A percentile compares a stretch with the other conserved stretches of the same genome.
Evolutionary conservation across 2,329 filamentous ascomycete genomes (phyloP).

Genomic region (Albifimbria verrucaria): DNA sequence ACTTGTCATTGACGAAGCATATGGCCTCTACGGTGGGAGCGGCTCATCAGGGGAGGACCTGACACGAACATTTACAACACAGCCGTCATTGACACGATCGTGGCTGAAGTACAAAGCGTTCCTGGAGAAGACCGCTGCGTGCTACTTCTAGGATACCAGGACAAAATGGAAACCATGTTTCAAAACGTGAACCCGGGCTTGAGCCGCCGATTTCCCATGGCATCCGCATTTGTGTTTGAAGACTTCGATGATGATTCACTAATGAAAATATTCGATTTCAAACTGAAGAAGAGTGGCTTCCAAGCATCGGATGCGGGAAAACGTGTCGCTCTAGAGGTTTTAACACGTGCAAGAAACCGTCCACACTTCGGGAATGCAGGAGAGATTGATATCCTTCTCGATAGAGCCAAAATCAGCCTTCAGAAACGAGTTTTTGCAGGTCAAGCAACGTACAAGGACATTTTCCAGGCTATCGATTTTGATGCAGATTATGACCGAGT

Average conservation of each 20-base stretch:
- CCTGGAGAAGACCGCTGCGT: constrained; percentile 72
- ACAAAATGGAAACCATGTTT: constrained; percentile 69
- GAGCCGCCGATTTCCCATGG: constrained; percentile 61
- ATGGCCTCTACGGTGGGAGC: constrained; percentile 53
- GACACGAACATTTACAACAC: constrained; percentile 46
- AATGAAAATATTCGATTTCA: constrained; percentile 56
- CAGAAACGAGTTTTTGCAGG: constrained; percentile 18
- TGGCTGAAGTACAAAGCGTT: constrained; percentile 67
- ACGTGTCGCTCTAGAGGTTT: constrained; percentile 52
- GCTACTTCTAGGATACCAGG: constrained; percentile 66
- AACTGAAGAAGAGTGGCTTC: constrained; percentile 56
- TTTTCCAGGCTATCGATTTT: constrained; percentile 72
- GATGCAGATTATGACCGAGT: constrained; percentile 60
- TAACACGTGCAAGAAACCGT: constrained; percentile 58
- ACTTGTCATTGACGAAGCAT: constrained; percentile 77
- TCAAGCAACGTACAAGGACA: constrained; percentile 42
- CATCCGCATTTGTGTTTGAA: constrained; percentile 63
- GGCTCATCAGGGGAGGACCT: constrained; percentile 10
- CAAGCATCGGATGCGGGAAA: constrained; percentile 49
- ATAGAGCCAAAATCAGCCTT: constrained; percentile 15
- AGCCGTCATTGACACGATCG: constrained; percentile 71
- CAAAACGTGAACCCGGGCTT: constrained; percentile 72
- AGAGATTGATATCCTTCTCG: constrained; percentile 56
- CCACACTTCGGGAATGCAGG: constrained; percentile 74
- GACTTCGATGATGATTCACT: constrained; percentile 63